Evolutionary conservation across 192 early-diverging fungal species (phyloP), one percentile per base, ranked within the genome.

Genomic region (Backusella australiensis): DNA sequence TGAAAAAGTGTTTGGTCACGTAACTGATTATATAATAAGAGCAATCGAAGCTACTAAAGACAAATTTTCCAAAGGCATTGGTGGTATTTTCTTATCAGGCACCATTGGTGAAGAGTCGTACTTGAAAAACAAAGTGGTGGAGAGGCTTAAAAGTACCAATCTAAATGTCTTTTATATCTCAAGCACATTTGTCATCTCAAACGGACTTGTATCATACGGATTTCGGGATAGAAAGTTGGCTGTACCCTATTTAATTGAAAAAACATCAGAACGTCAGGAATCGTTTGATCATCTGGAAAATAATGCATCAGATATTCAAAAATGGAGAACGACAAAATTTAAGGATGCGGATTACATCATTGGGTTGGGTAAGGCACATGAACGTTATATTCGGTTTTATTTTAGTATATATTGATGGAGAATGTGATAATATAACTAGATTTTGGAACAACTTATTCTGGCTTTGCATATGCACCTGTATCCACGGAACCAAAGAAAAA

Each of bases 371-470:
- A 59, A 23, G n/a, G 6, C 8, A 9, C 6, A 26, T 59, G 26
- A 3, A 12, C 7, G 8, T 23, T 59, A 53, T 53, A 23, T 59
- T 23, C 23, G 26, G 2, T 8, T 59, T 23, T 21, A 21, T 29
- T 29, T 29, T 14, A 29, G 8, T 29, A 63, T 63, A 2, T 11
- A 29, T 12, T 23, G 6, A 14, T 29, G 23, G 11, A 3, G 26
- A 0, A 14, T 29, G 1, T 49, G 5, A n/a, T n/a, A 23, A 63
- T 44, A 44, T 44, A 17, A 56, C 26, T 63, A 63, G 56, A 63
- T 29, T 63, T 63, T 32, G 86, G 86, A 76, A 87, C 86, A 42
- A 87, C 86, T 0, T 87, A 79, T 63, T 84, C 84, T 26, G 86
- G 84, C 7, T 83, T 83, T 75, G 83, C 86, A 3, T 85, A 87